Base-by-base conservation (phyloP, 2,329 filamentous ascomycete species). In the Colletotrichum sp. region DNA sequence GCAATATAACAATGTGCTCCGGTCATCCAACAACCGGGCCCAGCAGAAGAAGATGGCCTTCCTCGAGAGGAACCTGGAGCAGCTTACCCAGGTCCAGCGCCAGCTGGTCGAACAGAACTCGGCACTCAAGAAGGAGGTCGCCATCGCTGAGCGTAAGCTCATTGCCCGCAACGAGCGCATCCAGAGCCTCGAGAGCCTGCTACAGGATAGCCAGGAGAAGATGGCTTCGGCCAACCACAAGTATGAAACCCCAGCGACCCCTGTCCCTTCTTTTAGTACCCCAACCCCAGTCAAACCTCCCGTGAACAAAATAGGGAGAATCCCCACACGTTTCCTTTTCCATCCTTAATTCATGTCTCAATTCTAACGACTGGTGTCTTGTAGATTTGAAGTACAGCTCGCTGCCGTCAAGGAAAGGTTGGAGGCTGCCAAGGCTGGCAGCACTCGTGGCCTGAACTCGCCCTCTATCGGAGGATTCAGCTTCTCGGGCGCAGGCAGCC, bases 11-110 rank as follows among this genome's bases (percentile, higher is more conserved):
- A 98, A 98, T 81, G 97, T 99, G 76, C 91, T 99, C 75, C 94
- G 96, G 72, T 97, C 95, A 66, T 98, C 95, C 79, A 99, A 99
- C 89, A 99, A 98, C 89, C 94, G 97, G 76, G 96, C 97, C 28
- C 97, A 99, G 88, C 97, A 99, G 87, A 99, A 99, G 94, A 99
- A 99, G 92, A 99, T 99, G 95, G 98, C 97, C 18, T 99, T 99
- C 91, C 88, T 99, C 67, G 97, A 99, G 89, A 94, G 97, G 83
- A 99, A 99, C 84, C 92, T 99, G 55, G 97, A 99, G 87, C 97
- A 99, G 86, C 90, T 99, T 71, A 99, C 97, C 5, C 95, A 98
- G 83, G 97, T 99, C 70, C 97, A 99, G 87, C 93, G 97, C 71
- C 97, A 99, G 87, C 93, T 99, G 15, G 97, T 99, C 36, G 97